Conservation (phyloP, 2,329 filamentous ascomycete species). For the Sphaerostilbella broomeana region DNA sequence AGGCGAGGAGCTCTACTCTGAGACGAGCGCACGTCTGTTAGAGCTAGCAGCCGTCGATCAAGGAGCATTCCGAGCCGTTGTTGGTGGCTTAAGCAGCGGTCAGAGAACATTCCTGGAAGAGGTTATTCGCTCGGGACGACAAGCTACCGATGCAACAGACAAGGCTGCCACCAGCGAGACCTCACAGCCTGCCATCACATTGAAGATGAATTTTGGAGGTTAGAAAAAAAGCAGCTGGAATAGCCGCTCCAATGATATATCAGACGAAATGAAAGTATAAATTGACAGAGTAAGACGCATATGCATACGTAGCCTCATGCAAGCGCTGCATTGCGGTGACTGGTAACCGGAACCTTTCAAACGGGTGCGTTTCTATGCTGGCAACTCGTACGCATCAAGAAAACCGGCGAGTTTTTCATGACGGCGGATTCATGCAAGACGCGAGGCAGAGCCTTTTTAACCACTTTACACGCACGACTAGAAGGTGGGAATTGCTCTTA, state of each 20-base stretch:
- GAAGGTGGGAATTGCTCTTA: too few relatives aligned
- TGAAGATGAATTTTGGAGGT: constrained; percentile 86
- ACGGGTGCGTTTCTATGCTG: too few relatives aligned
- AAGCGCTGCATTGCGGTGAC: too few relatives aligned
- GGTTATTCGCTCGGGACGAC: constrained; percentile 62
- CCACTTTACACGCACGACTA: too few relatives aligned
- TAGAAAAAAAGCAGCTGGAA: constrained; percentile 15
- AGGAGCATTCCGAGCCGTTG: constrained; percentile 63
- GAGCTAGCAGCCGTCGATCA: constrained; percentile 76
- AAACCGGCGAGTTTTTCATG: too few relatives aligned
- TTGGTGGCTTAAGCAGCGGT: constrained; percentile 61
- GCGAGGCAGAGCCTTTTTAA: too few relatives aligned
- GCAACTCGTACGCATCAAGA: too few relatives aligned
- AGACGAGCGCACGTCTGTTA: constrained; percentile 70
- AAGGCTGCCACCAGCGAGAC: constrained; percentile 36
- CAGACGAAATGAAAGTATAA: not conserved
- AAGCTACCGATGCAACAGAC: constrained; percentile 34
- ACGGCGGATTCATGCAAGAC: too few relatives aligned
- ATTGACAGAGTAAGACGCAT: not conserved
- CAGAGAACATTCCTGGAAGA: constrained; percentile 75
- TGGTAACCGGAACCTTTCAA: too few relatives aligned
- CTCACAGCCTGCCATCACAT: constrained; percentile 73
- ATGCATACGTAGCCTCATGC: too few relatives aligned
- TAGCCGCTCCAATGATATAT: not conserved
- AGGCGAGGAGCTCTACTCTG: constrained; percentile 53